Base-by-base conservation (phyloP, 2,329 filamentous ascomycete genomes). In the Penicillium sp. region DNA sequence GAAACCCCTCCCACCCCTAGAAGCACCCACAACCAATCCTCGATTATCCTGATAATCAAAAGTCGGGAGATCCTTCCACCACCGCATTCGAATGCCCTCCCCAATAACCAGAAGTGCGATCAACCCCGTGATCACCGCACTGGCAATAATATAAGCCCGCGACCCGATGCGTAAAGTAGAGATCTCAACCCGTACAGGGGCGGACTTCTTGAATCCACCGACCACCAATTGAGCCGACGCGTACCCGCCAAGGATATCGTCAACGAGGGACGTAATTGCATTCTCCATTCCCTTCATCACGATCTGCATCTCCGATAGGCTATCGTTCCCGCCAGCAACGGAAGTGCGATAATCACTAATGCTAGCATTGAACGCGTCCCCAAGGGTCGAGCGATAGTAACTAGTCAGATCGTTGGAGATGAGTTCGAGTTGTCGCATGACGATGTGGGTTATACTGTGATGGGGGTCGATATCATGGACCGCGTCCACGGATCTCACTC, bases 301-400 rank as follows among this genome's bases (percentile, higher is more conserved):
- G 3, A 51, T 44, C 26, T 43, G 38, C 5, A 33, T 34, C n/a
- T 51, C 39, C 2, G 44, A 24, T 6, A 43, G 7, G 13, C 17
- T 17, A 17, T 17, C 17, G 17, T 35, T 35, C 3, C 21, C 9
- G 28, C 24, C 41, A 10, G 38, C 31, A 12, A 51, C 31, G 5
- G 44, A 35, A 3, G 44, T 51, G 17, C 38, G 38, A 7, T 48
- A 51, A n/a, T 51, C 49, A 13, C 43, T 51, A 19, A 51, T 51
- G n/a, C 49, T 51, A 9, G 44, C 49, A 17, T 51, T 51, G 33
- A 48, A 51, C n/a, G 49, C 44, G 26, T 51, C 49, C 1, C 44
- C 49, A 13, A 51, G 17, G 1, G 44, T 42, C 4, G 49, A 51
- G 31, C 49, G 49, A 13, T 51, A 48, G 28, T 38, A 48, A 29